Conservation (phyloP, 2,329 filamentous ascomycete species). For the Pestalotiopsis sp. region DNA sequence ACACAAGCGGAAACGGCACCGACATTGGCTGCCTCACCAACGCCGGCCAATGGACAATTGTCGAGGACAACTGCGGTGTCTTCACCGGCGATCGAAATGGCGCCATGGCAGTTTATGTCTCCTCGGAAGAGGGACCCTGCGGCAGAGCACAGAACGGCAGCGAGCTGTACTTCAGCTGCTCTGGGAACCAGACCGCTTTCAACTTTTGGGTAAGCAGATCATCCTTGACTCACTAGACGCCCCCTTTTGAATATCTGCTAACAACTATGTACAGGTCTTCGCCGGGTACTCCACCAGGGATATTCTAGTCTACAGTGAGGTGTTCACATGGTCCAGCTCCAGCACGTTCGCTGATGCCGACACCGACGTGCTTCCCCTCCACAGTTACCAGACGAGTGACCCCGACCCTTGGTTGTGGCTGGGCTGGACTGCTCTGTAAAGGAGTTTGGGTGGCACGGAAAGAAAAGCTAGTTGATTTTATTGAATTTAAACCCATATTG, state of each 20-base stretch:
- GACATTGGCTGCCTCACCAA: slow-evolving; percentile 9
- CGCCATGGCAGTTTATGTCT: not conserved
- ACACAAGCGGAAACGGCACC: not conserved
- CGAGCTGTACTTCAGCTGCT: not conserved
- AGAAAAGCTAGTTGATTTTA: not conserved
- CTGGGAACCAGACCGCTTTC: not conserved
- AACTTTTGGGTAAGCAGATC: slow-evolving; percentile 6
- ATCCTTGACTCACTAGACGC: not conserved
- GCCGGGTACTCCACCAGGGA: not conserved
- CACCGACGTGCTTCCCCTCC: not conserved
- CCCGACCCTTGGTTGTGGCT: slow-evolving; percentile 7
- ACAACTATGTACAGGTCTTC: not conserved
- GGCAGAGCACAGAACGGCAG: not conserved
- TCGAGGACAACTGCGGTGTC: not conserved
- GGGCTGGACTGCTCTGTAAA: not conserved
- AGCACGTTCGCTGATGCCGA: not conserved
- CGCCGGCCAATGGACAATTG: not conserved
- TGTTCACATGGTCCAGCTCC: slow-evolving; percentile 1
- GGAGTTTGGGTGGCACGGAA: not conserved
- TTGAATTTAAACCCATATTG: no score
- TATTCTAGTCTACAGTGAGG: slow-evolving; percentile 6
- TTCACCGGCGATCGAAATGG: not conserved
- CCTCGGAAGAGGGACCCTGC: not conserved
- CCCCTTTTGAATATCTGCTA: not conserved
- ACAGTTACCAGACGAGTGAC: not conserved